A percentile compares a stretch with the other conserved stretches of the same genome.
phyloP scores from a whole-genome alignment of 352 stramenopile species.

The Phytophthora nicotianae region DNA sequence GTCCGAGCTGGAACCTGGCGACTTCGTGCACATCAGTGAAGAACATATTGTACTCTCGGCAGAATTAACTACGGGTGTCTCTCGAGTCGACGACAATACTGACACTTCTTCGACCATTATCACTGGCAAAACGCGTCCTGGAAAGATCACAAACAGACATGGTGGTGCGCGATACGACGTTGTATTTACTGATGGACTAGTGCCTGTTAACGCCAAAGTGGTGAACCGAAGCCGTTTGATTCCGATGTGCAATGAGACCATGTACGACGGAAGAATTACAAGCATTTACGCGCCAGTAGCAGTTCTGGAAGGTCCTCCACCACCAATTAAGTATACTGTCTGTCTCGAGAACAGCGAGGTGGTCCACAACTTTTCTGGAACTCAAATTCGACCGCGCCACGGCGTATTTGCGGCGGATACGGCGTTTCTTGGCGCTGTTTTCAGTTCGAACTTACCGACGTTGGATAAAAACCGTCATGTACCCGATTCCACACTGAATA shows the following conservation, averaged over 20 bases:
- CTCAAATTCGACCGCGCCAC: conserved; percentile 42
- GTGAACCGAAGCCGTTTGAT: conserved; percentile 46
- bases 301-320: neutral
- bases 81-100: neutral
- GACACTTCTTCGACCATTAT: neutral
- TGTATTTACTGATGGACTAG: conserved; percentile 45
- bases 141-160: conserved; percentile 41
- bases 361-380: conserved; percentile 34
- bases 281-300: conserved; percentile 21
- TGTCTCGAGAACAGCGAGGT: conserved; percentile 47
- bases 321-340: conserved; percentile 39
- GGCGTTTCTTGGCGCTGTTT: conserved; percentile 46
- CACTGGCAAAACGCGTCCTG: conserved; percentile 26
- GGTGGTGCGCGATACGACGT: conserved; percentile 61
- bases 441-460: conserved; percentile 25
- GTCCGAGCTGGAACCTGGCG: conserved; percentile 46
- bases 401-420: conserved; percentile 51
- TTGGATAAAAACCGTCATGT: conserved; percentile 18
- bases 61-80: neutral
- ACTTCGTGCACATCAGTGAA: conserved; percentile 46
- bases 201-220: conserved; percentile 25
- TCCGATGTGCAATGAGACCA: conserved; percentile 22
- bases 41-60: neutral
- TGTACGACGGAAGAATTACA: conserved; percentile 44
- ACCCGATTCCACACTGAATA: conserved; percentile 2